Evolutionary conservation across 2,329 filamentous ascomycete genomes (phyloP).

Genomic region (Pyrenophora teres): DNA sequence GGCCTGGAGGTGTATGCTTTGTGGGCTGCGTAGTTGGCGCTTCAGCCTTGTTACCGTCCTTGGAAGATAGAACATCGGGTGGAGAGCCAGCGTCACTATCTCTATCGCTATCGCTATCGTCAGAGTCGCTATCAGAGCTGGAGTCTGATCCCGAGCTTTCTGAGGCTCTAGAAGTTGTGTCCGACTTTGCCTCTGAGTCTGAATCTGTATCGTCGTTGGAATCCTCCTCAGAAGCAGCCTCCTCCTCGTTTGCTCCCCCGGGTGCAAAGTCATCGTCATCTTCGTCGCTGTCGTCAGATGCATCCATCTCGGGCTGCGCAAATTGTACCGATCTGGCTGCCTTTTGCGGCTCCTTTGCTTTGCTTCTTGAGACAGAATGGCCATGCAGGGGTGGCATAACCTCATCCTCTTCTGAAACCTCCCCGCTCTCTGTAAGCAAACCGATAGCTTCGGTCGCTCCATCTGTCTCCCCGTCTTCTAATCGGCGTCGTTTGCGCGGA

Average conservation of each 20-base stretch:
- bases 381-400: not conserved
- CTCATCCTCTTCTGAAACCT: not conserved
- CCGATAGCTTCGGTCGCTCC: constrained; percentile 15
- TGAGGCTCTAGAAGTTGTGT: constrained; percentile 20
- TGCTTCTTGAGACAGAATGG: not conserved
- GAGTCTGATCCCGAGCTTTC: constrained; percentile 25
- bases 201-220: constrained; percentile 18
- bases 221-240: constrained; percentile 14
- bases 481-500: constrained; percentile 67
- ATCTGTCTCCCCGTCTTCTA: constrained; percentile 40
- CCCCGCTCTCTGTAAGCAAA: constrained; percentile 18
- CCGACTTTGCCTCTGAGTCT: constrained; percentile 15
- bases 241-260: constrained; percentile 16
- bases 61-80: constrained; percentile 32
- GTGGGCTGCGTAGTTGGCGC: not conserved
- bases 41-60: constrained; percentile 10
- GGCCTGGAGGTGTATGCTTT: constrained; percentile 49
- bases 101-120: constrained; percentile 47
- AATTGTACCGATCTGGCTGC: constrained; percentile 33
- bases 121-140: constrained; percentile 4
- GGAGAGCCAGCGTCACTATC: constrained; percentile 45
- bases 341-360: not conserved
- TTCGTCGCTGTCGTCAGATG: constrained; percentile 19
- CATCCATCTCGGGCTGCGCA: constrained; percentile 15
- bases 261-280: constrained; percentile 39